Evolutionary conservation across 169 alveolate species (phyloP).

Genomic region (Theileria equi): DNA sequence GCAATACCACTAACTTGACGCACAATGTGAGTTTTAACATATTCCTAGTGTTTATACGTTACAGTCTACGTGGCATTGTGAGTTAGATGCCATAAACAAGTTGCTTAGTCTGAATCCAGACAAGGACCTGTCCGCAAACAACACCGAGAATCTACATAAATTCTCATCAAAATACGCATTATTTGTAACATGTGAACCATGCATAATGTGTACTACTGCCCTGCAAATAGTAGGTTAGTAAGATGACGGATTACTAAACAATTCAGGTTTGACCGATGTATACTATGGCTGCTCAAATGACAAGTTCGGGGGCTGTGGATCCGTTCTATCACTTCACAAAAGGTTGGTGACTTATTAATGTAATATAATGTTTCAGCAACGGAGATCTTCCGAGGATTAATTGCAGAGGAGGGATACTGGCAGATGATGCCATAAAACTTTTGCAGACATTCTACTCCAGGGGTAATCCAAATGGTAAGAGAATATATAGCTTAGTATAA

Average conservation of each 20-base stretch:
- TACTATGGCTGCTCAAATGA: constrained; percentile 76
- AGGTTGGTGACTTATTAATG: constrained; percentile 31
- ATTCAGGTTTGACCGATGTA: constrained; percentile 60
- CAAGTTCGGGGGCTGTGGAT: constrained; percentile 80
- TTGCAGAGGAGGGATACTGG: constrained; percentile 17
- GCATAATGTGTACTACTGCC: constrained; percentile 81
- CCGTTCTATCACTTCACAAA: constrained; percentile 65
- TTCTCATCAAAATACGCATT: constrained; percentile 63
- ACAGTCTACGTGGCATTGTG: constrained; percentile 67
- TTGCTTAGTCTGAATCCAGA: constrained; percentile 32
- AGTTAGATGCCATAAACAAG: constrained; percentile 55
- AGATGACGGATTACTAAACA: not conserved
- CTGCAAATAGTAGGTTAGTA: constrained; percentile 29
- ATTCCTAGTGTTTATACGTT: not conserved
- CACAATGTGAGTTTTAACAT: constrained; percentile 19
- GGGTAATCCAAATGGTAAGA: constrained; percentile 54
- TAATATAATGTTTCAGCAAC: constrained; percentile 17
- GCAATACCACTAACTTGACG: constrained; percentile 42
- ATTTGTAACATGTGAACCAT: constrained; percentile 78
- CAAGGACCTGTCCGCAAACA: constrained; percentile 20
- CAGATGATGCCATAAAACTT: constrained; percentile 51
- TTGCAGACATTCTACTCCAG: constrained; percentile 57
- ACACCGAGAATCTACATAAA: constrained; percentile 14
- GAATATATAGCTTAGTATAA: not conserved
- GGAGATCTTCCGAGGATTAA: constrained; percentile 39